A percentile compares a stretch with the other conserved stretches of the same genome.
Conservation (phyloP, 345 rosid species). For the Carallia pectinifolia region DNA sequence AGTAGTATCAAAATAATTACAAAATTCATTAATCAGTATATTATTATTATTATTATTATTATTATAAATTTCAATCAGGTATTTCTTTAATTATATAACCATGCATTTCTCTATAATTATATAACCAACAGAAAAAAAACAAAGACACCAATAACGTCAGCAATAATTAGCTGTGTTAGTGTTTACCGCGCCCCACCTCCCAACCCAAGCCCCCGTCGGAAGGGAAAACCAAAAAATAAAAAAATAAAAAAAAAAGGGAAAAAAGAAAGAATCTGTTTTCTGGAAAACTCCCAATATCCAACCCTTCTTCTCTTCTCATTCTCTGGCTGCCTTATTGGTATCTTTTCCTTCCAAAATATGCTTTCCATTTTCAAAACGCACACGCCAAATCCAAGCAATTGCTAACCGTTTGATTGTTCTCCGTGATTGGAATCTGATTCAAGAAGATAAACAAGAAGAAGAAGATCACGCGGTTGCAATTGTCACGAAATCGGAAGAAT, state of each 20-base stretch:
- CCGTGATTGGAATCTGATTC: no score
- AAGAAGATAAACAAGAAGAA: no score
- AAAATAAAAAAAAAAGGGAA: neutral
- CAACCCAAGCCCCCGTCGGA: neutral
- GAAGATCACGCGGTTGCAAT: no score
- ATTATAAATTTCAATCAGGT: no score
- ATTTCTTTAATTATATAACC: no score
- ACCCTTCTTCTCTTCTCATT: neutral
- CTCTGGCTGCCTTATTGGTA: conserved; percentile 4
- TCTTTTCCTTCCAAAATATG: neutral
- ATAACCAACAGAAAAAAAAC: neutral
- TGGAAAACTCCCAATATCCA: conserved; percentile 34
- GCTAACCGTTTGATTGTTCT: no score
- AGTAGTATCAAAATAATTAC: no score
- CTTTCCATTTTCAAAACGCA: neutral
- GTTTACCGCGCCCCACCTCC: neutral
- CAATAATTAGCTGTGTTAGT: conserved; percentile 19
- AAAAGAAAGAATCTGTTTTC: conserved; percentile 16
- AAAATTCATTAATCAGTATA: no score
- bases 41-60: no score
- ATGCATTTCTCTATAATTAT: no score
- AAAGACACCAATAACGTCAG: neutral
- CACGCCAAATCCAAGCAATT: no score
- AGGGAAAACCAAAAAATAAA: neutral
- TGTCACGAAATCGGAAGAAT: no score